Conservation (phyloP, 2,329 filamentous ascomycete species). For the Penicillium rolfsii region DNA sequence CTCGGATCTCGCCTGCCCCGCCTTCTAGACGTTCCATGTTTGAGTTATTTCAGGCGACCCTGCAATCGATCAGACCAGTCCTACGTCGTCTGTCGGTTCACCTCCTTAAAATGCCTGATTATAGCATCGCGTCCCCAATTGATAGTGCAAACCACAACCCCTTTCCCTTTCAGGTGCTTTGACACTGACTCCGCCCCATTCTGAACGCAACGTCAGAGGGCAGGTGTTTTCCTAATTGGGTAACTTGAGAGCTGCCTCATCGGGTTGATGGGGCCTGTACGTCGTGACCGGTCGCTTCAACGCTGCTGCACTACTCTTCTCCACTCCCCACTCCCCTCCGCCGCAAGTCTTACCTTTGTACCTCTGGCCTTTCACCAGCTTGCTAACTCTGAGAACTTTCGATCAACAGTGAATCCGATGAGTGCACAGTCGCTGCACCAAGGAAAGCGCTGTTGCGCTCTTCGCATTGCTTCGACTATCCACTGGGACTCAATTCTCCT, state of each 20-base stretch:
- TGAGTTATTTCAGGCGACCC: not conserved
- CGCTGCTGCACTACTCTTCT: not conserved
- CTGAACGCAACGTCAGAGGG: not conserved
- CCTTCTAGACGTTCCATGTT: slow-evolving; percentile 10
- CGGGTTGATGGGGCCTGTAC: not conserved
- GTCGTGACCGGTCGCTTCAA: not conserved
- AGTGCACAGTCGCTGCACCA: slow-evolving; percentile 50
- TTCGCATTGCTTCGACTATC: slow-evolving; percentile 22
- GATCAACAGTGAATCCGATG: slow-evolving; percentile 55
- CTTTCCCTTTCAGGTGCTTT: not conserved
- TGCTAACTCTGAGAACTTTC: slow-evolving; percentile 56
- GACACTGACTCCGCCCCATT: slow-evolving; percentile 12
- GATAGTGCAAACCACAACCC: not conserved
- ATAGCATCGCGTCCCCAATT: not conserved
- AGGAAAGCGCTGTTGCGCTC: slow-evolving; percentile 45
- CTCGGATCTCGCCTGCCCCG: slow-evolving; percentile 7
- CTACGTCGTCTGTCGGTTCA: not conserved
- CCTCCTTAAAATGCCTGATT: not conserved
- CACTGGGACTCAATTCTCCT: not conserved
- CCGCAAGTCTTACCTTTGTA: not conserved
- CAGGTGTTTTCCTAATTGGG: slow-evolving; percentile 17
- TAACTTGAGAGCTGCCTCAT: slow-evolving; percentile 4
- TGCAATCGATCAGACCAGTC: not conserved
- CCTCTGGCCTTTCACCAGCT: slow-evolving; percentile 39
- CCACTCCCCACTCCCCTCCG: not conserved